Conservation (phyloP, 352 stramenopile species). For the Pythium sukuiense region DNA sequence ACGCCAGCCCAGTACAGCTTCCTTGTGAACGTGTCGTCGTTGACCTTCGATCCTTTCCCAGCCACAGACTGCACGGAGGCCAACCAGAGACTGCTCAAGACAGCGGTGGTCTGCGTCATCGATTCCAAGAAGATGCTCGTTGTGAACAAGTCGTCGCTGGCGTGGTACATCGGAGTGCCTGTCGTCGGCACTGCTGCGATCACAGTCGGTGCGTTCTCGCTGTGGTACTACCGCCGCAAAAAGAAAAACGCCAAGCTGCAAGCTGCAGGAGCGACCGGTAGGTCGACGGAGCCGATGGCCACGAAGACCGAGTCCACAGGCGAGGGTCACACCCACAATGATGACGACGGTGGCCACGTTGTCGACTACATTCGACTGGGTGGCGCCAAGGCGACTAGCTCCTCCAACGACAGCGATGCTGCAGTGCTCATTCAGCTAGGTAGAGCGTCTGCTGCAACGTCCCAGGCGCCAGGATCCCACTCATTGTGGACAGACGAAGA, state of each 20-base stretch:
- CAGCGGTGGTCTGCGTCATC: constrained; percentile 7
- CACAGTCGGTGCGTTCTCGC: background rate
- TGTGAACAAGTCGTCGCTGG: constrained; percentile 16
- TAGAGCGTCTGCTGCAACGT: too few relatives aligned
- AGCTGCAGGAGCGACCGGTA: too few relatives aligned
- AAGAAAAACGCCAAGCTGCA: constrained; percentile 6
- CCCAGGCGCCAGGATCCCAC: constrained; percentile 30
- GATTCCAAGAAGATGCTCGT: constrained; percentile 9
- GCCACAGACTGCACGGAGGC: background rate
- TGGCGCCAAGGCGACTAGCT: too few relatives aligned
- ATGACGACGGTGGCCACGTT: constrained; percentile 25
- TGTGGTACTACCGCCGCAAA: constrained; percentile 18
- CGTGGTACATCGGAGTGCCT: constrained; percentile 10
- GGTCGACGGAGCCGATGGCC: background rate
- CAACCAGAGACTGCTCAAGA: constrained; percentile 9
- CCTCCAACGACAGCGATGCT: too few relatives aligned
- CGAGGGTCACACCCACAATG: background rate
- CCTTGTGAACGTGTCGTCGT: constrained; percentile 7
- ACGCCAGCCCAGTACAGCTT: constrained; percentile 5
- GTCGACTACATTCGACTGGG: too few relatives aligned
- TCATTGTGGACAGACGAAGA: constrained; percentile 48
- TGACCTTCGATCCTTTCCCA: constrained; percentile 2
- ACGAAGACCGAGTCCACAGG: background rate
- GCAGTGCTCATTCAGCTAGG: too few relatives aligned
- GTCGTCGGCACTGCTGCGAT: constrained; percentile 3